These are phyloP conservation scores for Penicillium chermesinum DNA, from an alignment of 495 filamentous ascomycete genomes.

Conservation along the genomic window DNA sequence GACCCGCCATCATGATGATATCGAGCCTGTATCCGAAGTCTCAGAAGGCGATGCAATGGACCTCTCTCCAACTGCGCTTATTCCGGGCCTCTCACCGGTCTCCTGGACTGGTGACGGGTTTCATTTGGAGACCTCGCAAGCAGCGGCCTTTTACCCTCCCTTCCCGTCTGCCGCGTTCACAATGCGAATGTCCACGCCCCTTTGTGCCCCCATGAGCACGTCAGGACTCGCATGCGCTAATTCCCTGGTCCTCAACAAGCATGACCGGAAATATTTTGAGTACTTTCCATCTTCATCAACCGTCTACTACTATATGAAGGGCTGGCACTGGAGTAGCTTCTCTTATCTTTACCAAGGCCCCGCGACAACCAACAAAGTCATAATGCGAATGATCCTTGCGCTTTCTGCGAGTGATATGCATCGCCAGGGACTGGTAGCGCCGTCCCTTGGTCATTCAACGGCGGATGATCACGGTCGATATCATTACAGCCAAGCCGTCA, in stretches of 20 bases:
- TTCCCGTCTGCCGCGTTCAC: not conserved
- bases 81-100: slow-evolving; percentile 12
- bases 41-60: slow-evolving; percentile 8
- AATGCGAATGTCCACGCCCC: slow-evolving; percentile 10
- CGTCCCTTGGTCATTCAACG: slow-evolving; percentile 29
- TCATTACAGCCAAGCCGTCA: slow-evolving; percentile 39
- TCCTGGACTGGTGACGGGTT: slow-evolving; percentile 18
- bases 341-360: slow-evolving; percentile 38
- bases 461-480: slow-evolving; percentile 37
- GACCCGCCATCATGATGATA: slow-evolving; percentile 6
- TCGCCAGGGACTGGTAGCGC: slow-evolving; percentile 27
- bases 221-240: slow-evolving; percentile 30
- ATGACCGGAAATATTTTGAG: slow-evolving; percentile 38
- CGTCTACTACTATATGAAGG: slow-evolving; percentile 41
- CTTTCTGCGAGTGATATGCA: slow-evolving; percentile 40
- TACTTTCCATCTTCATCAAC: slow-evolving; percentile 41
- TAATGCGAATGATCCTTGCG: slow-evolving; percentile 43
- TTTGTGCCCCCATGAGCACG: slow-evolving; percentile 24
- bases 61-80: slow-evolving; percentile 7
- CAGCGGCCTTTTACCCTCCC: slow-evolving; percentile 9
- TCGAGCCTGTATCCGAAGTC: slow-evolving; percentile 11
- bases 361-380: slow-evolving; percentile 34
- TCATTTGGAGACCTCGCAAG: slow-evolving; percentile 2
- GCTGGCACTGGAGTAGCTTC: slow-evolving; percentile 40
- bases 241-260: slow-evolving; percentile 31